phyloP scores from a whole-genome alignment of 352 stramenopile species.

The Phytophthora multivora region DNA sequence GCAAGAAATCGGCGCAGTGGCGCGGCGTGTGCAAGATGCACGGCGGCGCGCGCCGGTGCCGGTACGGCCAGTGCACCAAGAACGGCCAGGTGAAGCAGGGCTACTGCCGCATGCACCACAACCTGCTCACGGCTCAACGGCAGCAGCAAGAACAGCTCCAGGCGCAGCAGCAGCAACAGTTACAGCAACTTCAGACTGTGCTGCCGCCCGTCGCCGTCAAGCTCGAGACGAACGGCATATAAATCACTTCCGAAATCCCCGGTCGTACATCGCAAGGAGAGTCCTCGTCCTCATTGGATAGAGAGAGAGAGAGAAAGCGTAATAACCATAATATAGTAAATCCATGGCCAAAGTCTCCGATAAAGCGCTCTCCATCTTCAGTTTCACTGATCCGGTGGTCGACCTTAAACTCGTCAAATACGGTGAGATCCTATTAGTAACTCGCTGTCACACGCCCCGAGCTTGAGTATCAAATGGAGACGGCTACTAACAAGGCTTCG shows the following conservation, averaged over 20 bases:
- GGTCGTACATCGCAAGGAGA: constrained; percentile 33
- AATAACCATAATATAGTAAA: constrained; percentile 48
- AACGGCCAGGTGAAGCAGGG: constrained; percentile 83
- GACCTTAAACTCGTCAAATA: constrained; percentile 10
- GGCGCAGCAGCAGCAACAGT: constrained; percentile 26
- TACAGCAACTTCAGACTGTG: constrained; percentile 12
- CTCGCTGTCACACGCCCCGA: constrained; percentile 10
- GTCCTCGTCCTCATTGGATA: constrained; percentile 17
- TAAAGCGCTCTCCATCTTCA: neutral
- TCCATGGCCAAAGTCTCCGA: neutral
- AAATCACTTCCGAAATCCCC: constrained; percentile 26
- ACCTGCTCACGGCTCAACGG: constrained; percentile 48
- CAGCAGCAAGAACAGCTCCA: constrained; percentile 49
- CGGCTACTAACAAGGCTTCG: constrained; percentile 12
- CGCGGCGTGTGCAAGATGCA: constrained; percentile 87
- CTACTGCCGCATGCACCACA: constrained; percentile 83
- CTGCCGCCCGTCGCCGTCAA: constrained; percentile 24
- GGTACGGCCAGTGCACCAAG: constrained; percentile 79
- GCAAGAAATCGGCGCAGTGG: constrained; percentile 83
- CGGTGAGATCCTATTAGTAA: constrained; percentile 7
- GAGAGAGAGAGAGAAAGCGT: constrained; percentile 23
- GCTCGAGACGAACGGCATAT: constrained; percentile 25
- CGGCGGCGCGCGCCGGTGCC: constrained; percentile 77
- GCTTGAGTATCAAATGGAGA: constrained; percentile 13
- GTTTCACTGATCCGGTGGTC: neutral